Base-by-base conservation (phyloP, 352 stramenopile genomes). In the Aphanomyces stellatus region DNA sequence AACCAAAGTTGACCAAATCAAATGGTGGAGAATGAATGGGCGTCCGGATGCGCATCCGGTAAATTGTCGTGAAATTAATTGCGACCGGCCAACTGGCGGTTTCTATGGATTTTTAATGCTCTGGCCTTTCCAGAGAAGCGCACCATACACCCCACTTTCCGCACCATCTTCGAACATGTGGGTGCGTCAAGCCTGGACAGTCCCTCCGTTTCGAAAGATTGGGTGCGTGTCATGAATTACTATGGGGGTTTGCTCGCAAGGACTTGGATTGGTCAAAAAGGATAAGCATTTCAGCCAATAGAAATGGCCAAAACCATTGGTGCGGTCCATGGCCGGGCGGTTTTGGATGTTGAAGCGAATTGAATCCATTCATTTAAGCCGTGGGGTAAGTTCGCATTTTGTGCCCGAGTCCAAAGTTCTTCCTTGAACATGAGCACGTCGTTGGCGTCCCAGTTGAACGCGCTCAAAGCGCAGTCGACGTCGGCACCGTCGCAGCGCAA, bases 391-490 rank as follows among this genome's bases (percentile, higher is more conserved):
- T n/a, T n/a, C n/a, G n/a, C n/a, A n/a, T n/a, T n/a, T n/a, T n/a
- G n/a, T n/a, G n/a, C n/a, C n/a, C n/a, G n/a, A n/a, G n/a, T n/a
- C n/a, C n/a, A n/a, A n/a, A n/a, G n/a, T n/a, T n/a, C n/a, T n/a
- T n/a, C n/a, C n/a, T n/a, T n/a, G 37, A 56, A 51, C n/a, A 71
- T 62, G 19, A 71, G 31, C 37, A 53, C 65, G 27, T 71, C 86
- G 49, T 73, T 95, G 35, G 85, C 81, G 34, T 75, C 72, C 65
- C 86, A 95, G 75, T 75, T 95, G 53, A 85, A 95, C 76, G 72
- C 80, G 73, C 83, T 95, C 34, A 59, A 41, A 82, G 86, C 55
- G 81, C 91, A 68, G 74, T 72, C 49, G 86, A 85, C 70, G 83
- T 77, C 56, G 81, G 86, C 67, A 90, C 79, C 74, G 90, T 67